These are phyloP conservation scores for Pinus albicaulis DNA, from an alignment of 75 land plant species.

Conservation along the genomic window DNA sequence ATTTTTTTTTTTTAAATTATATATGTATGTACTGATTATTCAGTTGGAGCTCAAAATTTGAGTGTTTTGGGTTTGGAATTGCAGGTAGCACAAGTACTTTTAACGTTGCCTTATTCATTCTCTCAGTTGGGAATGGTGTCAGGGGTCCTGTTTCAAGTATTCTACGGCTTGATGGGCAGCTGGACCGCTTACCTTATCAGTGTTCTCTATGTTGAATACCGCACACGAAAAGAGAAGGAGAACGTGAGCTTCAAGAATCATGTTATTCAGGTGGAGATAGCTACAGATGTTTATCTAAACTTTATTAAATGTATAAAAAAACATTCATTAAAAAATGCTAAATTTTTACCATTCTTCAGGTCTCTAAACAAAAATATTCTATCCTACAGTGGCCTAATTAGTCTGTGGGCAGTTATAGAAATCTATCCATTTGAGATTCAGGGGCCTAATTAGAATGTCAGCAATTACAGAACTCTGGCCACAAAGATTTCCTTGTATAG, in stretches of 20 bases:
- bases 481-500: too few species aligned
- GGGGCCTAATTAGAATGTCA: too few species aligned
- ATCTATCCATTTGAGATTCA: too few species aligned
- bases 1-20: too few species aligned
- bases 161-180: conserved; percentile 79
- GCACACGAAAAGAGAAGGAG: conserved; percentile 73
- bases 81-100: conserved; percentile 92
- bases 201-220: conserved; percentile 78
- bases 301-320: not conserved
- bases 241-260: conserved; percentile 78
- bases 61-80: conserved; percentile 3
- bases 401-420: too few species aligned
- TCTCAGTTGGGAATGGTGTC: conserved; percentile 81
- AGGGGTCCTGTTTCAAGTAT: conserved; percentile 76
- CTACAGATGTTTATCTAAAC: not conserved
- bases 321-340: too few species aligned
- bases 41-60: too few species aligned
- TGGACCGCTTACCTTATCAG: conserved; percentile 89
- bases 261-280: conserved; percentile 71
- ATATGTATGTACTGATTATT: too few species aligned
- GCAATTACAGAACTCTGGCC: too few species aligned
- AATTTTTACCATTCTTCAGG: too few species aligned
- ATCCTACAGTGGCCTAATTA: too few species aligned
- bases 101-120: conserved; percentile 85
- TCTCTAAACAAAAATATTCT: too few species aligned